A percentile compares a stretch with the other conserved stretches of the same genome.
These are phyloP conservation scores for Ilyonectria mors-panacis DNA, from an alignment of 2,329 filamentous ascomycete genomes.

Conservation along the genomic window DNA sequence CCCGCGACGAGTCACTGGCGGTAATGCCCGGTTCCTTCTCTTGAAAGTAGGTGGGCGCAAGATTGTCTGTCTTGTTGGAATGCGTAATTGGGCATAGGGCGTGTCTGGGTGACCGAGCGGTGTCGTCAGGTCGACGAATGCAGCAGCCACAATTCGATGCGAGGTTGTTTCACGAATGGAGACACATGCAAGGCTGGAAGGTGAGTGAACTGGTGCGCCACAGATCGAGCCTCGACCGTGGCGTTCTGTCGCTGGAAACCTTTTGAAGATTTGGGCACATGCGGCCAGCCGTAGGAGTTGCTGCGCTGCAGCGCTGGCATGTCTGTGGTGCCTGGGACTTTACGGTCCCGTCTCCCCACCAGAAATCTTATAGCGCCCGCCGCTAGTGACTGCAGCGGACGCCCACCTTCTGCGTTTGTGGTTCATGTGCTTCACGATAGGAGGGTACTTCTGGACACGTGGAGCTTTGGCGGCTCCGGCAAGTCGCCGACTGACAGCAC, in stretches of 20 bases:
- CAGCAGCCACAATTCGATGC: neutral
- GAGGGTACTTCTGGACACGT: slow-evolving; percentile 36
- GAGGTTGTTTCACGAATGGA: neutral
- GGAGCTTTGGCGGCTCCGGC: neutral
- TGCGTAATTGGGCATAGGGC: neutral
- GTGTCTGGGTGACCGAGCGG: neutral
- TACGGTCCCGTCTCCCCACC: neutral
- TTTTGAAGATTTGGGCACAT: neutral
- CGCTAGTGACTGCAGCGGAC: slow-evolving; percentile 33
- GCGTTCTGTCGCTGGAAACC: neutral
- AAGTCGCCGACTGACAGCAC: slow-evolving; percentile 39
- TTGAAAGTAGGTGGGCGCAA: neutral
- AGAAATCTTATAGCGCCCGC: slow-evolving; percentile 41
- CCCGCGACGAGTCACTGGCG: neutral
- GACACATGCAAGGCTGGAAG: neutral
- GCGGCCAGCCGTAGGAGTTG: neutral
- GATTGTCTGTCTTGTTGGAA: neutral
- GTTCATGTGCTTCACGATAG: slow-evolving; percentile 31
- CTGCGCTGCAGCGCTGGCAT: neutral
- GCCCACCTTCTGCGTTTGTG: neutral
- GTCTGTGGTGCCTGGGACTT: neutral
- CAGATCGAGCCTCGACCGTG: neutral
- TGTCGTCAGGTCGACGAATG: neutral
- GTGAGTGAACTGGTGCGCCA: neutral
- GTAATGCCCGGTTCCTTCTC: neutral